Conservation (phyloP, 2,329 filamentous ascomycete genomes). For the Colletotrichum lini region DNA sequence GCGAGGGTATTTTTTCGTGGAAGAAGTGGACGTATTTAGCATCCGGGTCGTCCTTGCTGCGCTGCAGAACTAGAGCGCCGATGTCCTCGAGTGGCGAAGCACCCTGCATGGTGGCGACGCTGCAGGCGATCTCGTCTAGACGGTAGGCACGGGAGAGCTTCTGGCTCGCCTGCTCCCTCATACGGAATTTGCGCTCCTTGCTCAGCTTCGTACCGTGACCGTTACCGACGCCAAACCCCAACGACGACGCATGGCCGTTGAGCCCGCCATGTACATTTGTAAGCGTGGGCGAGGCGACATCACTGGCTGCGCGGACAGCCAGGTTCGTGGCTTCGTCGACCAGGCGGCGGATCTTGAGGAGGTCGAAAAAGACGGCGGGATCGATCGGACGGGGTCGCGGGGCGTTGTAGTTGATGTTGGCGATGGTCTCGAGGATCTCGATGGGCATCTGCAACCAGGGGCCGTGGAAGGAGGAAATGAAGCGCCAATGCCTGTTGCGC, state of each 20-base stretch:
- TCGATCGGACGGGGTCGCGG: conserved; percentile 84
- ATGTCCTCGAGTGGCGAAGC: conserved; percentile 84
- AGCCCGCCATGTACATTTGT: conserved; percentile 66
- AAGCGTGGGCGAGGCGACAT: conserved; percentile 76
- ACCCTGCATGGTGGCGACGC: conserved; percentile 87
- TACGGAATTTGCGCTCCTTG: conserved; percentile 81
- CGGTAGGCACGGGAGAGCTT: conserved; percentile 84
- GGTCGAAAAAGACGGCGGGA: conserved; percentile 85
- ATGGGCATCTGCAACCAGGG: conserved; percentile 86
- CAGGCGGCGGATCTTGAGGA: conserved; percentile 84
- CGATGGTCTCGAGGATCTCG: conserved; percentile 84
- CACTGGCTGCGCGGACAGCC: conserved; percentile 82
- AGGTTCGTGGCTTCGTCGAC: conserved; percentile 86
- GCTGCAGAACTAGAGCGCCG: conserved; percentile 78
- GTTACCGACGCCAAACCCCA: conserved; percentile 70
- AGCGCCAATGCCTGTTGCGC: conserved; percentile 80
- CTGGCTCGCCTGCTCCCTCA: conserved; percentile 85
- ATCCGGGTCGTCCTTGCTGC: conserved; percentile 77
- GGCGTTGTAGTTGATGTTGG: conserved; percentile 84
- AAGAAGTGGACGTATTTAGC: conserved; percentile 94
- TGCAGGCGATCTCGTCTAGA: conserved; percentile 86
- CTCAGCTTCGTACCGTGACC: conserved; percentile 78
- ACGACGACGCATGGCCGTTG: conserved; percentile 50
- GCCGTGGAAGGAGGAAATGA: conserved; percentile 87
- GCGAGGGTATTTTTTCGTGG: conserved; percentile 87